These are phyloP conservation scores for Diutina sp. DNA, from an alignment of 1,139 yeast genomes.

Conservation along the genomic window DNA sequence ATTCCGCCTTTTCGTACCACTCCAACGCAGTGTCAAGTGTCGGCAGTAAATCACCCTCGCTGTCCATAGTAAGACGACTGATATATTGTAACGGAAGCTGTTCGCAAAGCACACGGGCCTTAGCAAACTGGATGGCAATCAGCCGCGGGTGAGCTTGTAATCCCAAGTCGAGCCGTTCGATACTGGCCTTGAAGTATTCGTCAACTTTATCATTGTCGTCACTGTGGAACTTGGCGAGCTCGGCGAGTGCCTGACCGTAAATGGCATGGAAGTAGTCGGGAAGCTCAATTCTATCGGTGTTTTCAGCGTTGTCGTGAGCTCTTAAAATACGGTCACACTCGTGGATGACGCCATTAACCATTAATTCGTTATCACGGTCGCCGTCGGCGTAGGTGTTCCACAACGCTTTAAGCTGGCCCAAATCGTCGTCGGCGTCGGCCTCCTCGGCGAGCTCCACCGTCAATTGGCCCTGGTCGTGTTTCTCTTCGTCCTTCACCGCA, in stretches of 20 bases:
- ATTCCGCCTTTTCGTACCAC: slow-evolving; percentile 33
- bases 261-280: slow-evolving; percentile 58
- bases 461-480: slow-evolving; percentile 32
- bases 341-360: slow-evolving; percentile 77
- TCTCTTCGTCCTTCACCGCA: slow-evolving; percentile 9
- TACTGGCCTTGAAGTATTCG: slow-evolving; percentile 54
- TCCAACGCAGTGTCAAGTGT: slow-evolving; percentile 29
- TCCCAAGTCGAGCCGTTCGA: slow-evolving; percentile 60
- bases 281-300: slow-evolving; percentile 14
- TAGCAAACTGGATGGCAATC: slow-evolving; percentile 35
- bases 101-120: slow-evolving; percentile 41
- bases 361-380: slow-evolving; percentile 45
- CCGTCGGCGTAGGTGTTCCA: slow-evolving; percentile 49
- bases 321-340: slow-evolving; percentile 80
- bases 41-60: slow-evolving; percentile 9
- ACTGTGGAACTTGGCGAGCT: slow-evolving; percentile 45
- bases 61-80: slow-evolving; percentile 31
- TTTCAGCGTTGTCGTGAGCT: slow-evolving; percentile 1
- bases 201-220: slow-evolving; percentile 24
- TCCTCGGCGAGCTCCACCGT: slow-evolving; percentile 62
- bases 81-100: slow-evolving; percentile 47
- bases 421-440: slow-evolving; percentile 65
- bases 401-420: slow-evolving; percentile 59
- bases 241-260: slow-evolving; percentile 63
- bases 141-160: slow-evolving; percentile 34